Conservation (phyloP, 208 protist genomes). For the Leishmania lainsoni region DNA sequence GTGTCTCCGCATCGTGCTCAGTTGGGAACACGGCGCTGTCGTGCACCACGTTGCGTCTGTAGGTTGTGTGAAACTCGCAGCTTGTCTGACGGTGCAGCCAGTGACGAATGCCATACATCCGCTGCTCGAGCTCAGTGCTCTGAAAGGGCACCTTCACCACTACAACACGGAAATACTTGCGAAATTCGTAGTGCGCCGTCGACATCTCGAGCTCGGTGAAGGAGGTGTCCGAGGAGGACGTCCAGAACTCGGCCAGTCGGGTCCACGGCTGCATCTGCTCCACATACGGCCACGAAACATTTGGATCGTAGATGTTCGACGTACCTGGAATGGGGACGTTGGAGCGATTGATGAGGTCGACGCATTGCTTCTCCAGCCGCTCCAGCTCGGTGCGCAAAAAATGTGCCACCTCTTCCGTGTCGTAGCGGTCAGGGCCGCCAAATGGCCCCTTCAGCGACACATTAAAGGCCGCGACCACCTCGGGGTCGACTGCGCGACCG, state of each 20-base stretch:
- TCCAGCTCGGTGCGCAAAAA: conserved; percentile 76
- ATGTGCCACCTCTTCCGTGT: conserved; percentile 77
- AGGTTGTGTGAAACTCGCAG: conserved; percentile 89
- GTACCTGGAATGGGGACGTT: conserved; percentile 81
- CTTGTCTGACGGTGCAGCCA: conserved; percentile 89
- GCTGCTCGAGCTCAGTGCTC: conserved; percentile 90
- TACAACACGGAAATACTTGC: conserved; percentile 88
- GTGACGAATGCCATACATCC: conserved; percentile 87
- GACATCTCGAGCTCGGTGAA: conserved; percentile 90
- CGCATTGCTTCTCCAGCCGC: conserved; percentile 83
- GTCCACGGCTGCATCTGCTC: conserved; percentile 89
- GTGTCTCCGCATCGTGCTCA: conserved; percentile 66
- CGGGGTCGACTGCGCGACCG: conserved; percentile 57
- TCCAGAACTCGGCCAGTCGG: conserved; percentile 89
- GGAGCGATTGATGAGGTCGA: conserved; percentile 77
- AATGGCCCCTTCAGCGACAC: conserved; percentile 59
- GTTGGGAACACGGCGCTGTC: conserved; percentile 80
- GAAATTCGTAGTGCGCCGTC: conserved; percentile 89
- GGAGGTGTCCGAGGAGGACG: conserved; percentile 82
- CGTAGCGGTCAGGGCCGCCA: conserved; percentile 63
- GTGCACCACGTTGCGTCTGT: conserved; percentile 83
- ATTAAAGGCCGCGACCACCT: conserved; percentile 68
- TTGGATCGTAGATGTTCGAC: conserved; percentile 80
- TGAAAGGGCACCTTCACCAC: conserved; percentile 89
- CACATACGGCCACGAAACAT: conserved; percentile 85